Base-by-base conservation (phyloP, 1,284 basidiomycete species). In the Ceratobasidium sp. region DNA sequence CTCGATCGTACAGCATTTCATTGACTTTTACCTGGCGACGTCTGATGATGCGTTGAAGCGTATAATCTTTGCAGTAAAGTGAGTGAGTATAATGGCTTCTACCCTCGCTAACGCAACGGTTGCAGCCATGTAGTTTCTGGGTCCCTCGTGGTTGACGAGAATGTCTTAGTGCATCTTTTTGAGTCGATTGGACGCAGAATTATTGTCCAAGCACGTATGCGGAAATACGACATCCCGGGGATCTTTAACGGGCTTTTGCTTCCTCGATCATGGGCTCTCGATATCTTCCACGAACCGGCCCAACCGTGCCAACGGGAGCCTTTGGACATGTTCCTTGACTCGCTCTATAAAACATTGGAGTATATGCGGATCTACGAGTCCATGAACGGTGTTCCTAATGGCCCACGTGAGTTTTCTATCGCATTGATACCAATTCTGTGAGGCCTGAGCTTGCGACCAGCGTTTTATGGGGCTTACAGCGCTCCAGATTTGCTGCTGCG, bases 181-280 rank as follows among this genome's bases (percentile, higher is more conserved):
- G 73, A 75, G 35, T 65, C 63, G 15, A 58, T 75, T 33, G 73
- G 63, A n/a, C 51, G 73, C 20, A 63, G 66, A 31, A 47, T 75
- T 2, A 66, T 75, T 47, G 49, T 66, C 8, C 61, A 66, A 39
- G 7, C 13, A 1, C 61, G 63, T 2, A 4, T 33, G 11, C 58
- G 49, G 37, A n/a, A 33, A 8, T 49, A 10, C 4, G 73, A 26
- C 4, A 33, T n/a, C n/a, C 13, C 31, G 8, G 65, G 49, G n/a
- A 23, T 75, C 23, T 66, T 66, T 23, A 51, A 66, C 53, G 61
- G 51, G 11, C 7, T 75, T 23, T 20, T 66, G 6, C 35, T 75
- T 17, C 73, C 73, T 6, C 63, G 47, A 23, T 66, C 63, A 1
- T 75, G 73, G 73, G 63, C 63, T 15, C 26, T 75, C 2, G 73